Base-by-base conservation (phyloP, 2,329 filamentous ascomycete genomes). In the Exophiala lecanii-corni region DNA sequence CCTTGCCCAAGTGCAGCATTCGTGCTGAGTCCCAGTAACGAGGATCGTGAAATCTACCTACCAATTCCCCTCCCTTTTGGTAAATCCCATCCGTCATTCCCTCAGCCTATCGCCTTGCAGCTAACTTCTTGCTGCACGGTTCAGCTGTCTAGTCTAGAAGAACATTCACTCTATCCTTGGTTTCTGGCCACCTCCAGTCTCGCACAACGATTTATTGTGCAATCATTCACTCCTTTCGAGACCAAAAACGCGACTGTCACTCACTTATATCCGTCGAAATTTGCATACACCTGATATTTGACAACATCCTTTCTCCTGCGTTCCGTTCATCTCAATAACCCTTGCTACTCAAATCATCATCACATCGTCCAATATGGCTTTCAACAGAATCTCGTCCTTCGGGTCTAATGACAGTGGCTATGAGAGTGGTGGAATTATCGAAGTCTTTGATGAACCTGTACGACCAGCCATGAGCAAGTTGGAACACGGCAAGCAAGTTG, bases 401-500 rank as follows among this genome's bases (percentile, higher is more conserved):
- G 68, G 72, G 45, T 67, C 71, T 45, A 69, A 68, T 56, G 79
- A 76, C 62, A 79, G 80, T 55, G 76, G 78, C 42, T 85, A 81
- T 62, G 81, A 84, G 53, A 80, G 75, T 45, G 84, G 75, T 66
- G 84, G 84, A 57, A 77, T 83, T 42, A 81, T 85, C 57, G 73
- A 72, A 50, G 70, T 74, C 51, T 70, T 75, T 42, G 68, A 75
- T 50, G 74, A 79, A 46, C 72, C 64, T 50, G 54, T 58, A 41
- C 43, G 44, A 18, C 56, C 58, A 9, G 55, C 57, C 23, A 79
- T 80, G 55, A 82, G 81, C 51, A 73, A 82, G 48, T 81, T 84
- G 60, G 85, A 92, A 58, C 82, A 86, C 49, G 79, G 83, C 56
- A 87, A 84, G 66, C 78, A 87, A 60, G 72, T 92, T 57, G 84